These are phyloP conservation scores for Mallotus japonicus DNA, from an alignment of 441 rosid genomes.

Conservation along the genomic window DNA sequence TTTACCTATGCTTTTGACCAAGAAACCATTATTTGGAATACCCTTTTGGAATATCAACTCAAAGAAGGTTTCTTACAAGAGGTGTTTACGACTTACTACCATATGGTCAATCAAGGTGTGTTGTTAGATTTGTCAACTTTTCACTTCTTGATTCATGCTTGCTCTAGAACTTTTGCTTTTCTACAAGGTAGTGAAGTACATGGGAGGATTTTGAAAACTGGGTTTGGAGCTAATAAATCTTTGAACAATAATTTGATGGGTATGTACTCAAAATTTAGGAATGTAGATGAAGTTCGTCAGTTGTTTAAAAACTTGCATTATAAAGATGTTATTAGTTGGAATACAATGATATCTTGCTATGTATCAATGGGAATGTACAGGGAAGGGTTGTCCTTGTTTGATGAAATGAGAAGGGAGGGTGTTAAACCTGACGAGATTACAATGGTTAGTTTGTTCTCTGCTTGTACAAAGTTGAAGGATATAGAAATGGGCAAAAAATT, in stretches of 20 bases:
- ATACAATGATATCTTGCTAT: constrained; percentile 23
- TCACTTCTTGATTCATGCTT: constrained; percentile 23
- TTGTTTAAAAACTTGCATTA: constrained; percentile 14
- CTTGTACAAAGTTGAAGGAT: background rate
- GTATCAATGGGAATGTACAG: background rate
- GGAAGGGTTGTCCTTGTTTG: constrained; percentile 8
- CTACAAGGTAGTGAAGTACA: constrained; percentile 25
- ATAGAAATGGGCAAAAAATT: constrained; percentile 11
- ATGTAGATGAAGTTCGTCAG: constrained; percentile 13
- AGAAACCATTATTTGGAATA: constrained; percentile 23
- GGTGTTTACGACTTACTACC: constrained; percentile 5
- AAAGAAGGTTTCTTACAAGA: constrained; percentile 6
- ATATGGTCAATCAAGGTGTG: constrained; percentile 19
- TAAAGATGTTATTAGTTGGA: constrained; percentile 23
- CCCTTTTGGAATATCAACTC: constrained; percentile 11
- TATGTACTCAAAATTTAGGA: constrained; percentile 26
- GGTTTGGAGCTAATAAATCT: constrained; percentile 23
- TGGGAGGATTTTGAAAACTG: constrained; percentile 29
- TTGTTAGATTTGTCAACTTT: constrained; percentile 15
- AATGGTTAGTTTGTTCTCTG: too few relatives aligned
- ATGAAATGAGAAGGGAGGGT: background rate
- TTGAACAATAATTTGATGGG: constrained; percentile 31
- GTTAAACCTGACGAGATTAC: too few relatives aligned
- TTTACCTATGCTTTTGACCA: background rate
- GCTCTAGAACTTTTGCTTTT: background rate